phyloP scores from a whole-genome alignment of 2,329 filamentous ascomycete genomes.

The Fusarium sp. region DNA sequence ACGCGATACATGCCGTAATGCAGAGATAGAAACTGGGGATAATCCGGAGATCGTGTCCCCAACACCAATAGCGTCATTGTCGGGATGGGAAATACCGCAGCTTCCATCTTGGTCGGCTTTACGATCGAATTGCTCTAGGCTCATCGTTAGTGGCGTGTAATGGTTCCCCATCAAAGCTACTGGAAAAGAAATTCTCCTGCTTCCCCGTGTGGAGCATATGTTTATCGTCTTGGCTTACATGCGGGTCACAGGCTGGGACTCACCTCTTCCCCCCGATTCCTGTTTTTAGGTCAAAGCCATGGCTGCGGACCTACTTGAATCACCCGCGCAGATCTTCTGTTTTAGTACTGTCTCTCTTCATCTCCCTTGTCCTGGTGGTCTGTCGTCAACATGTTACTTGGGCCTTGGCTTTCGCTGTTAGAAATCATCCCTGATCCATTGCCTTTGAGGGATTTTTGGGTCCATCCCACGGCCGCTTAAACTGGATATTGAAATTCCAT shows the following conservation, averaged over 20 bases:
- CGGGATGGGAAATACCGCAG: conserved; percentile 13
- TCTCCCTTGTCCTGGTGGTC: conserved; percentile 24
- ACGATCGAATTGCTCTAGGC: not conserved
- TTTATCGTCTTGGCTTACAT: conserved; percentile 21
- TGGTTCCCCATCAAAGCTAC: not conserved
- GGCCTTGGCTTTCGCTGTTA: conserved; percentile 30
- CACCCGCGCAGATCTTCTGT: conserved; percentile 34
- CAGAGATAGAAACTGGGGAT: too few relatives aligned
- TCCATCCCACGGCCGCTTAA: conserved; percentile 7
- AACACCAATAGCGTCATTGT: not conserved
- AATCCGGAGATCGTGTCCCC: too few relatives aligned
- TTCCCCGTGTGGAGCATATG: conserved; percentile 4
- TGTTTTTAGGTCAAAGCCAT: conserved; percentile 23
- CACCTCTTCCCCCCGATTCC: conserved; percentile 2
- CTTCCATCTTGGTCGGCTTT: conserved; percentile 6
- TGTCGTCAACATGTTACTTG: conserved; percentile 17
- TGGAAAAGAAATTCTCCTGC: not conserved
- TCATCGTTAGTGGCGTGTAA: conserved; percentile 4
- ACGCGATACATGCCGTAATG: not conserved
- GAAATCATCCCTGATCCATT: conserved; percentile 17
- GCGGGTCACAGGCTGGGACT: not conserved
- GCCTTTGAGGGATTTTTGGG: conserved; percentile 34
- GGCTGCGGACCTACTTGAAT: conserved; percentile 29
- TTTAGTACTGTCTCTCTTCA: conserved; percentile 42
- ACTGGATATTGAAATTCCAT: not conserved